Evolutionary conservation across 176 grass and related monocot species (phyloP).

Genomic region (Elaeis guineensis): DNA sequence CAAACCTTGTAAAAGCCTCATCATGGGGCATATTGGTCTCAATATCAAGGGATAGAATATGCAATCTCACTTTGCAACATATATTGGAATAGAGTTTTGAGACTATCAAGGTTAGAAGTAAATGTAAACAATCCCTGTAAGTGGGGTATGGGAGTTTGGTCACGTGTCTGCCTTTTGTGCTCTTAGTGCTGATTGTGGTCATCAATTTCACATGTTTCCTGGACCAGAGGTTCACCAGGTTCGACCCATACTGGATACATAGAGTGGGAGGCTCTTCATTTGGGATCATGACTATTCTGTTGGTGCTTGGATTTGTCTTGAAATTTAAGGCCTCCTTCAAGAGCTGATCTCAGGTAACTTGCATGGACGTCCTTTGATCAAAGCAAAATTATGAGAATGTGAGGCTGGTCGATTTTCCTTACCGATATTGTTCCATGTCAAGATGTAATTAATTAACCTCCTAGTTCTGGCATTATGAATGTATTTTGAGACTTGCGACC

Average conservation of each 20-base stretch:
- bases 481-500: no score
- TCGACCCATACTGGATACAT: conserved; percentile 98
- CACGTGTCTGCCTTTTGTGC: conserved; percentile 61
- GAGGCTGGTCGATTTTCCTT: no score
- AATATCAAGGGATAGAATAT: no score
- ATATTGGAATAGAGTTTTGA: no score
- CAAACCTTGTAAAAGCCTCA: no score
- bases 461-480: no score
- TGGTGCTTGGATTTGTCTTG: conserved; percentile 87
- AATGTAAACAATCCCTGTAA: no score
- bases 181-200: conserved; percentile 46
- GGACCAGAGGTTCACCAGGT: conserved; percentile 54
- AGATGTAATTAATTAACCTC: no score
- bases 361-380: neutral
- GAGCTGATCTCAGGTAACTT: conserved; percentile 1
- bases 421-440: no score
- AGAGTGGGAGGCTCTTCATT: conserved; percentile 72
- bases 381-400: neutral
- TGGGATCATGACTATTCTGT: conserved; percentile 64
- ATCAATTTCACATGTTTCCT: conserved; percentile 84
- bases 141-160: conserved; percentile 21
- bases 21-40: no score
- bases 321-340: conserved; percentile 72
- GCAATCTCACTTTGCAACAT: no score
- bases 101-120: no score